Evolutionary conservation across 31 red algal genomes (phyloP), one percentile per base, ranked within the genome.

Genomic region (Odonthalia washingtoniensis): DNA sequence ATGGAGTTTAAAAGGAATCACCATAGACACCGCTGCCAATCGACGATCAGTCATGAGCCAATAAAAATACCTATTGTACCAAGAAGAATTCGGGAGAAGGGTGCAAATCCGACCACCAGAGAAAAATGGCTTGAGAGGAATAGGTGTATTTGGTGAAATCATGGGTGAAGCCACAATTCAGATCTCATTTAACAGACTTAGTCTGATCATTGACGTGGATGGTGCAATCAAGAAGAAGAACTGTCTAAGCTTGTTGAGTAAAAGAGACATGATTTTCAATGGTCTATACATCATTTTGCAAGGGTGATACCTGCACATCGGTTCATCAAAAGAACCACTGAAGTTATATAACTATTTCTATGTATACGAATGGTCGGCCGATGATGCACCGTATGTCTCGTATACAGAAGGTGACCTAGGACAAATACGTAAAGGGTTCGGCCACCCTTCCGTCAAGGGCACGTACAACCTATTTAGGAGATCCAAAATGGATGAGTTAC

Each of bases 61-160:
- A 16, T 42, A 5, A 2, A 49, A 82, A 36, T 82, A 82, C 43
- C 32, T 49, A 36, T 49, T 61, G 1, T 82, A 82, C n/a, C n/a
- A n/a, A n/a, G n/a, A n/a, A n/a, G n/a, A n/a, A n/a, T n/a, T n/a
- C n/a, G n/a, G n/a, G n/a, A n/a, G n/a, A n/a, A n/a, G n/a, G n/a
- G n/a, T n/a, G n/a, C n/a, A n/a, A n/a, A n/a, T n/a, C n/a, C n/a
- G n/a, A n/a, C n/a, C n/a, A n/a, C n/a, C n/a, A n/a, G n/a, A n/a
- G n/a, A n/a, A n/a, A n/a, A n/a, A n/a, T n/a, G n/a, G n/a, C n/a
- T n/a, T n/a, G n/a, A n/a, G n/a, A n/a, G n/a, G n/a, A n/a, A n/a
- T n/a, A n/a, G n/a, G n/a, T n/a, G n/a, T n/a, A n/a, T n/a, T n/a
- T n/a, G n/a, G n/a, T n/a, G n/a, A n/a, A n/a, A n/a, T n/a, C n/a